Evolutionary conservation across 2,329 filamentous ascomycete species (phyloP).

Genomic region (Pseudogymnoascus sp.): DNA sequence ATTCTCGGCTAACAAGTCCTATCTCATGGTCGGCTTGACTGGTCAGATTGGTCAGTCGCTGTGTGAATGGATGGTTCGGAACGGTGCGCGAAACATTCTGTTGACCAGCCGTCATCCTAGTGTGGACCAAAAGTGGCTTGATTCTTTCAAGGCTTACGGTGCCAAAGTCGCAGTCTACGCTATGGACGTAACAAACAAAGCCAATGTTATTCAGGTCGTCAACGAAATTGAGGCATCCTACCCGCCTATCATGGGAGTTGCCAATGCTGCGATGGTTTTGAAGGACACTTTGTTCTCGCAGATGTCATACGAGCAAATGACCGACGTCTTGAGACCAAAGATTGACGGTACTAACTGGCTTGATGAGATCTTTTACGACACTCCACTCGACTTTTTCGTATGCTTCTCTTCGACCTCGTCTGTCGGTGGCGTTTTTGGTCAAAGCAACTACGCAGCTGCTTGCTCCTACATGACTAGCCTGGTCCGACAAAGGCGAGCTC

Average conservation of each 20-base stretch:
- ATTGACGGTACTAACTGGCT: slow-evolving; percentile 27
- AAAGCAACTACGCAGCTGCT: slow-evolving; percentile 15
- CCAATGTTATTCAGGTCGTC: slow-evolving; percentile 19
- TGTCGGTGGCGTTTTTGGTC: slow-evolving; percentile 6
- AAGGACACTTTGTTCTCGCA: slow-evolving; percentile 29
- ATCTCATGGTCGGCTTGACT: slow-evolving; percentile 23
- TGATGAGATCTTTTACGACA: slow-evolving; percentile 26
- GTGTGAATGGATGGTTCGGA: slow-evolving; percentile 32
- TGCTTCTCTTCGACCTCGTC: not conserved
- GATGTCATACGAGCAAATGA: slow-evolving; percentile 22
- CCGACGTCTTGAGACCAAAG: slow-evolving; percentile 27
- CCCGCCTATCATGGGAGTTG: slow-evolving; percentile 34
- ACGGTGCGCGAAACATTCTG: slow-evolving; percentile 31
- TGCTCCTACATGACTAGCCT: slow-evolving; percentile 13
- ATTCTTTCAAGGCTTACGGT: slow-evolving; percentile 13
- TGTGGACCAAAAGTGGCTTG: slow-evolving; percentile 26
- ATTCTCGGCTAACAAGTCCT: slow-evolving; percentile 22
- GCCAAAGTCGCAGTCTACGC: slow-evolving; percentile 22
- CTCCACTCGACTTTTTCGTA: slow-evolving; percentile 14
- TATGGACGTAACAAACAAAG: slow-evolving; percentile 16
- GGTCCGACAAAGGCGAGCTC: not conserved
- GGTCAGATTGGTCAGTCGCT: slow-evolving; percentile 29
- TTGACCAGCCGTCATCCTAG: slow-evolving; percentile 34
- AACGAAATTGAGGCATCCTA: slow-evolving; percentile 14
- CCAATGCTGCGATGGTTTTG: slow-evolving; percentile 40